phyloP scores from a whole-genome alignment of 75 land plant species.

The Cryptomeria japonica region DNA sequence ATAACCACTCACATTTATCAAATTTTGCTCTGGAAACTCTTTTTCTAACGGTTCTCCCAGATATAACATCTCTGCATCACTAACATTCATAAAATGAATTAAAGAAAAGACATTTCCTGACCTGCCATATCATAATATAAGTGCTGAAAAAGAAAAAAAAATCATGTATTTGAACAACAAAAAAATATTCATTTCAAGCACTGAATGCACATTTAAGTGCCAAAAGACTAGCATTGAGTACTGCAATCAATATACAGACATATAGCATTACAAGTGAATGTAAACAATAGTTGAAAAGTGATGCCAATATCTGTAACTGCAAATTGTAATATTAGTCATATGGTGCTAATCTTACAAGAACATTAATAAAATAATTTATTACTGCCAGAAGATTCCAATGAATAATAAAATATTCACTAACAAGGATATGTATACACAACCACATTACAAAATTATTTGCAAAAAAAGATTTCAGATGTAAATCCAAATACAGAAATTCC shows the following conservation, averaged over 20 bases:
- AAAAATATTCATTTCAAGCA: background rate
- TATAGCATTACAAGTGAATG: background rate
- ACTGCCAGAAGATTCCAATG: background rate
- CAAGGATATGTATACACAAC: background rate
- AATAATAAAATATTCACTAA: background rate
- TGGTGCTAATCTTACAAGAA: background rate
- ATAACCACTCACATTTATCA: slow-evolving; percentile 9
- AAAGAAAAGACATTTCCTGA: background rate
- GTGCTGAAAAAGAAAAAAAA: background rate
- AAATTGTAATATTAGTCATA: background rate
- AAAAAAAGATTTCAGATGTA: background rate
- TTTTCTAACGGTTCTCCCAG: background rate
- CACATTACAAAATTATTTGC: background rate
- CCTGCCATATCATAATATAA: background rate
- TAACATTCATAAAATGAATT: slow-evolving; percentile 12
- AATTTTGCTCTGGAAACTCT: background rate
- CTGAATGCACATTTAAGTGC: background rate
- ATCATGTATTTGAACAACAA: background rate
- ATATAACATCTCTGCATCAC: slow-evolving; percentile 11
- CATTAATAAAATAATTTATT: background rate
- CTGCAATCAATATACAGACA: background rate
- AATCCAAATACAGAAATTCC: background rate
- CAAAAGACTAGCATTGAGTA: background rate
- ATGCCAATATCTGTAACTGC: background rate
- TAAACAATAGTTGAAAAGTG: background rate